Evolutionary conservation across 345 rosid species (phyloP), one percentile per base, ranked within the genome.

Genomic region (Aurinia saxatilis): DNA sequence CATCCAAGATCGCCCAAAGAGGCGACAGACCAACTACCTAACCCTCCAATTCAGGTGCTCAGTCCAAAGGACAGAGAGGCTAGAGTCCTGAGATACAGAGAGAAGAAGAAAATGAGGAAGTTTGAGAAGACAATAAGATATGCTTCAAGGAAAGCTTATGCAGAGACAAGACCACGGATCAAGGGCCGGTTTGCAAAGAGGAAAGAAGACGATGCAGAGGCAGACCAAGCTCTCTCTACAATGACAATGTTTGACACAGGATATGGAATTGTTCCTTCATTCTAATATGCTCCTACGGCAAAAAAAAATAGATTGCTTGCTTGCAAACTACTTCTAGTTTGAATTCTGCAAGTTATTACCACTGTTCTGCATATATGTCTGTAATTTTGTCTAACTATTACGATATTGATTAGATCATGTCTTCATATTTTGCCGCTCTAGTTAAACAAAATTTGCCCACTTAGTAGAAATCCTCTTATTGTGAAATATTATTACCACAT

Each of bases 131-230:
- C 95, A 10, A 93, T 90, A 57, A 75, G 99, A 76, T 90, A 93
- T 73, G 99, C 99, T 39, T 93, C 96, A 9, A 82, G 99, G 68
- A 90, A 93, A 71, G 99, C 96, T 5, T 90, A 93, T 45, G 97
- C 97, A 41, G 96, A 90, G 67, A 82, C 79, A 35, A 84, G 97
- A 57, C 99, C 96, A 11, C 70, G 99, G 38, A 85, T 93, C 81
- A 93, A 93, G 68, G 97, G 99, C 30, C 78, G 97, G 57, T 93
- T 93, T 65, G 97, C 91, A 3, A 93, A 93, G 81, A 83, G 95
- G 64, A 79, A 79, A 2, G 81, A 87, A 41, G 74, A 50, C 2
- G 88, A 84, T 16, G 73, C 83, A 60, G 91, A 82, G 72, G 84
- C 79, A 15, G 86, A 87, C 23, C 81, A 76, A 60, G 63, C 79